Conservation (phyloP, 805 yeast species). For the Millerago galiae region DNA sequence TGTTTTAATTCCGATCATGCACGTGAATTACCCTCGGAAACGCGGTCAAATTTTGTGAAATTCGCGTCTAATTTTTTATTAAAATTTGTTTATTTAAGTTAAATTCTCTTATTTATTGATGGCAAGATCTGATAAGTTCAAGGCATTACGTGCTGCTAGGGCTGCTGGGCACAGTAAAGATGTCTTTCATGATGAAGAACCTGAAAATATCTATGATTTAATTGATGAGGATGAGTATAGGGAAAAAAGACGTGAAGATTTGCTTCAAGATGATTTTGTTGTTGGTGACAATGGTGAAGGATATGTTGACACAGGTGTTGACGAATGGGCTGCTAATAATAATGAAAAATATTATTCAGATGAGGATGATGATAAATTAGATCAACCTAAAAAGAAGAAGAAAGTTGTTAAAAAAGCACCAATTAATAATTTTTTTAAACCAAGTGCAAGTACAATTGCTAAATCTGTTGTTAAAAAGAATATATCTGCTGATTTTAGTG, state of each 20-base stretch:
- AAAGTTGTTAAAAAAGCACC: conserved; percentile 30
- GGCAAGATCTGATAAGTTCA: conserved; percentile 43
- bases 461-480: conserved; percentile 30
- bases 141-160: conserved; percentile 58
- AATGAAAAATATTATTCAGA: conserved; percentile 43
- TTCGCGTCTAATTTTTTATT: background rate
- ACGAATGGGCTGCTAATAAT: conserved; percentile 69
- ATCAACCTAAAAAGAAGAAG: conserved; percentile 14
- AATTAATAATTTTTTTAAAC: conserved; percentile 48
- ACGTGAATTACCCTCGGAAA: background rate
- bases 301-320: conserved; percentile 87
- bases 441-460: conserved; percentile 25
- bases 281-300: conserved; percentile 94
- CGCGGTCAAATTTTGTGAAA: background rate
- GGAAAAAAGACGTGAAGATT: conserved; percentile 68
- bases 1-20: background rate
- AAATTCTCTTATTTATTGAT: conserved; percentile 13
- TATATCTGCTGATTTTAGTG: conserved; percentile 55
- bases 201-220: conserved; percentile 72
- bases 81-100: background rate
- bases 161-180: conserved; percentile 37
- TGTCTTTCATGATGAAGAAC: conserved; percentile 40
- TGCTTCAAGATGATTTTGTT: conserved; percentile 86
- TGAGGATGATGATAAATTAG: conserved; percentile 35
- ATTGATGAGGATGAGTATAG: conserved; percentile 78